Evolutionary conservation across 2,329 filamentous ascomycete genomes (phyloP).

Genomic region (Aspergillus thermomutatus): DNA sequence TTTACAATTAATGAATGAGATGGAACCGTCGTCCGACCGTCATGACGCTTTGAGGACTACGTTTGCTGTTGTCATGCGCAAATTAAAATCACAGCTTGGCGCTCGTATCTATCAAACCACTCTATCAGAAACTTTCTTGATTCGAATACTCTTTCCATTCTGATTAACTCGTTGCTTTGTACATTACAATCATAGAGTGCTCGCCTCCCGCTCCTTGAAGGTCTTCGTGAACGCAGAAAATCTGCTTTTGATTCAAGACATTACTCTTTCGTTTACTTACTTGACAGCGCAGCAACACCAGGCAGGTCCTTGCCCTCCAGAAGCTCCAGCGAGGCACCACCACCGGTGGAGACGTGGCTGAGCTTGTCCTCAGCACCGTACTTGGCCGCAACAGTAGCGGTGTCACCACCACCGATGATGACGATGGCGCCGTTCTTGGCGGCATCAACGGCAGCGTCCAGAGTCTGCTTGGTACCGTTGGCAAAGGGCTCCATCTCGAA

Average conservation of each 20-base stretch:
- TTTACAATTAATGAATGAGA: background rate
- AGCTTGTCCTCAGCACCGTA: slow-evolving; percentile 95
- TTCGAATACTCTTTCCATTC: slow-evolving; percentile 15
- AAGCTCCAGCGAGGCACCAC: slow-evolving; percentile 91
- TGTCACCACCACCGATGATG: slow-evolving; percentile 98
- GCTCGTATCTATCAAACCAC: slow-evolving; percentile 21
- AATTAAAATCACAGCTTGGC: slow-evolving; percentile 27
- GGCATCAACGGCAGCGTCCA: slow-evolving; percentile 82
- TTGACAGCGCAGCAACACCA: slow-evolving; percentile 86
- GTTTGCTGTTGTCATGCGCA: background rate
- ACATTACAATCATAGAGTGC: slow-evolving; percentile 32
- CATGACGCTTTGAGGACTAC: background rate
- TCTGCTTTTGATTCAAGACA: slow-evolving; percentile 6
- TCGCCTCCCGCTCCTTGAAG: background rate
- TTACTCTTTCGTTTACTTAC: slow-evolving; percentile 51
- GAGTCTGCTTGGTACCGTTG: slow-evolving; percentile 83
- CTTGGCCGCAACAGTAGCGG: slow-evolving; percentile 95
- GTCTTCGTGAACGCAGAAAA: background rate
- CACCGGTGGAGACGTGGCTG: slow-evolving; percentile 96
- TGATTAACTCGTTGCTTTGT: slow-evolving; percentile 28
- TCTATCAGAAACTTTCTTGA: slow-evolving; percentile 21
- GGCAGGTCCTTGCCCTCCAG: slow-evolving; percentile 97
- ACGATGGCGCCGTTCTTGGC: slow-evolving; percentile 86
- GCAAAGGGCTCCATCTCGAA: slow-evolving; percentile 97
- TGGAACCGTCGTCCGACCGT: background rate